Conservation (phyloP, 139 green algal genomes). For the Tetradesmus obliquus region DNA sequence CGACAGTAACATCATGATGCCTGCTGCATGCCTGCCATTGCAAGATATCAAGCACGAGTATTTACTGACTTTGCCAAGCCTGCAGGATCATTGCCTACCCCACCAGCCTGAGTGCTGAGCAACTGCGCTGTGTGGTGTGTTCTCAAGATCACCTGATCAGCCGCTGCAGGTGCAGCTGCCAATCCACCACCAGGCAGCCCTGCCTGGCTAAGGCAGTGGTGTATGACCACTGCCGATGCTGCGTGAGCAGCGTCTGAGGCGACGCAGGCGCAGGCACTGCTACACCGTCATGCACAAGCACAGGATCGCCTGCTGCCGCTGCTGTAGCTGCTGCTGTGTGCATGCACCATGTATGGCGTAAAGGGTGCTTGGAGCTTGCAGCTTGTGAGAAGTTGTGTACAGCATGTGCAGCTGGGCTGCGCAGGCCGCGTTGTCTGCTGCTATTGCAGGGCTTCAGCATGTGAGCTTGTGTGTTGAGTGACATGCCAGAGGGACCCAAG, state of each 20-base stretch:
- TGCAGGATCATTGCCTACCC: too few relatives aligned
- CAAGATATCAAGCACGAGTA: too few relatives aligned
- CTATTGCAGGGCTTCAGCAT: background rate
- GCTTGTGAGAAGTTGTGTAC: background rate
- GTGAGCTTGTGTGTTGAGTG: background rate
- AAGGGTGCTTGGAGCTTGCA: background rate
- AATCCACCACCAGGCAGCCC: constrained; percentile 13
- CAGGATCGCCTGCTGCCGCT: background rate
- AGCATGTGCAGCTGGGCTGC: background rate
- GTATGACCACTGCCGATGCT: constrained; percentile 13
- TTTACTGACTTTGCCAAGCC: too few relatives aligned
- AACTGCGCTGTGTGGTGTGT: background rate
- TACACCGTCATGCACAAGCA: constrained; percentile 17
- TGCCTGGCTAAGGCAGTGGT: constrained; percentile 36
- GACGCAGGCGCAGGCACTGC: background rate
- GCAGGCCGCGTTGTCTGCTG: background rate
- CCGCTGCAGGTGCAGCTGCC: constrained; percentile 30
- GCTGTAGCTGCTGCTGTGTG: background rate
- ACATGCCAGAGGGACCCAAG: too few relatives aligned
- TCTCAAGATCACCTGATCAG: background rate
- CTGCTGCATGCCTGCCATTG: too few relatives aligned
- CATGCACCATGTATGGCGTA: background rate
- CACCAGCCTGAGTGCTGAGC: too few relatives aligned
- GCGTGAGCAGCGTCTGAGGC: constrained; percentile 3
- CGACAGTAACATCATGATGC: too few relatives aligned